A percentile compares a stretch with the other conserved stretches of the same genome.
These are phyloP conservation scores for Verticillium klebahnii DNA, from an alignment of 2,329 filamentous ascomycete genomes.

Conservation along the genomic window DNA sequence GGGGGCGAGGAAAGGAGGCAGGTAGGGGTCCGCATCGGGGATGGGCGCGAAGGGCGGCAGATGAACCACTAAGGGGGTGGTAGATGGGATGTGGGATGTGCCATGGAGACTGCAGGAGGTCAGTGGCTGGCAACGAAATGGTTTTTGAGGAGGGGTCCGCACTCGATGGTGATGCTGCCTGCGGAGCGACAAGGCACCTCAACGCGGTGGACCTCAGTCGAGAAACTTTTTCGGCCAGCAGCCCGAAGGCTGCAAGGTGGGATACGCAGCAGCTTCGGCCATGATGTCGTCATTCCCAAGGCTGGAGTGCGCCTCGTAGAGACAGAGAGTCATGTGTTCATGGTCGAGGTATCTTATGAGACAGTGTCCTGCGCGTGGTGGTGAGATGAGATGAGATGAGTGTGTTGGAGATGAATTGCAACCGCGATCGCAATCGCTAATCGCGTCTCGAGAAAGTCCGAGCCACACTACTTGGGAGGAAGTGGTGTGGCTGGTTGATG, in stretches of 20 bases:
- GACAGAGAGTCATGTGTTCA: neutral
- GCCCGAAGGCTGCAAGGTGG: neutral
- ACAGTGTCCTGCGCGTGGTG: neutral
- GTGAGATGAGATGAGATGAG: neutral
- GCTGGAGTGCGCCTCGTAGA: neutral
- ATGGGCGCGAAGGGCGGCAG: constrained; percentile 43
- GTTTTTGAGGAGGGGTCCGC: neutral
- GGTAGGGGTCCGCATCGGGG: constrained; percentile 16
- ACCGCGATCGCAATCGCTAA: neutral
- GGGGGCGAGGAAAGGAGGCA: constrained; percentile 36
- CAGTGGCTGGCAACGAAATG: constrained; percentile 7
- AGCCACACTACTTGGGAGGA: neutral
- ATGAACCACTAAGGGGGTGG: constrained; percentile 47
- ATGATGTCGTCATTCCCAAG: constrained; percentile 7
- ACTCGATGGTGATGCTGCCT: constrained; percentile 48
- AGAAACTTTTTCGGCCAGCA: constrained; percentile 8
- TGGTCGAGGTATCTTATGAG: neutral
- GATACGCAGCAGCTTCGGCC: constrained; percentile 3
- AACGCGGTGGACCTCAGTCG: constrained; percentile 32
- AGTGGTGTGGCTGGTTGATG: neutral
- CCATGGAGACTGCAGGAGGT: constrained; percentile 42
- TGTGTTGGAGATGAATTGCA: neutral
- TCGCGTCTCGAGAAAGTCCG: neutral
- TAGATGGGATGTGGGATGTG: constrained; percentile 26
- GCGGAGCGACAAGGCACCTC: constrained; percentile 43